Evolutionary conservation across 805 yeast species (phyloP).

Genomic region (Blastobotrys robertii): DNA sequence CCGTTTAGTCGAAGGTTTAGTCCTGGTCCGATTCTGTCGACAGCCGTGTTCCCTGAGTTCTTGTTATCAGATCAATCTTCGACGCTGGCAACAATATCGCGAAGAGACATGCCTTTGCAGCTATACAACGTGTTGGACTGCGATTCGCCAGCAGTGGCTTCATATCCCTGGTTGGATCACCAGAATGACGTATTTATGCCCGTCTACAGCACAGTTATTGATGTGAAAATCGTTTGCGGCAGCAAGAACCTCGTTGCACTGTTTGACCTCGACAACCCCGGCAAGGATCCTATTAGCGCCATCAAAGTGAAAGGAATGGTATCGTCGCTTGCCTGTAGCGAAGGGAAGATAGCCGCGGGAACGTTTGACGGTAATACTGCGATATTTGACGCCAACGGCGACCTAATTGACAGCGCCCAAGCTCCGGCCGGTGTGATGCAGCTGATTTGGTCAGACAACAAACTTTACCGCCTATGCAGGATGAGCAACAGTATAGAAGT

Average conservation of each 20-base stretch:
- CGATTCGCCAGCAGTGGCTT: constrained; percentile 3
- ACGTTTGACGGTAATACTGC: too few relatives aligned
- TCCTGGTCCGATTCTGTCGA: constrained; percentile 11
- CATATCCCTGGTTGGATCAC: constrained; percentile 8
- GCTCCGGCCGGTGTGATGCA: too few relatives aligned
- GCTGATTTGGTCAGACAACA: neutral
- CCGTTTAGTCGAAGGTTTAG: constrained; percentile 10
- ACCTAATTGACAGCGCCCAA: too few relatives aligned
- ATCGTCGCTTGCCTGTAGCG: too few relatives aligned
- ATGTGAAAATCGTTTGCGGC: constrained; percentile 7
- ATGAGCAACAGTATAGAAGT: neutral
- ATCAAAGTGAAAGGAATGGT: too few relatives aligned
- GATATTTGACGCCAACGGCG: too few relatives aligned
- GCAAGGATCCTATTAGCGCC: too few relatives aligned
- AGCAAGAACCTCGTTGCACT: constrained; percentile 5
- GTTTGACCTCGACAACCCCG: constrained; percentile 8
- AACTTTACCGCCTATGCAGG: constrained; percentile 1
- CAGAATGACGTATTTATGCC: constrained; percentile 7
- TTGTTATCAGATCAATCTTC: constrained; percentile 6
- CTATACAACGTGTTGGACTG: constrained; percentile 11
- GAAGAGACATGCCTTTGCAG: constrained; percentile 13
- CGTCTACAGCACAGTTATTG: constrained; percentile 5
- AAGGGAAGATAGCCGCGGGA: too few relatives aligned
- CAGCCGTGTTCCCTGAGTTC: constrained; percentile 12
- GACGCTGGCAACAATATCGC: constrained; percentile 12